A percentile compares a stretch with the other conserved stretches of the same genome.
phyloP scores from a whole-genome alignment of 495 filamentous ascomycete species.

The Talaromyces adpressus region DNA sequence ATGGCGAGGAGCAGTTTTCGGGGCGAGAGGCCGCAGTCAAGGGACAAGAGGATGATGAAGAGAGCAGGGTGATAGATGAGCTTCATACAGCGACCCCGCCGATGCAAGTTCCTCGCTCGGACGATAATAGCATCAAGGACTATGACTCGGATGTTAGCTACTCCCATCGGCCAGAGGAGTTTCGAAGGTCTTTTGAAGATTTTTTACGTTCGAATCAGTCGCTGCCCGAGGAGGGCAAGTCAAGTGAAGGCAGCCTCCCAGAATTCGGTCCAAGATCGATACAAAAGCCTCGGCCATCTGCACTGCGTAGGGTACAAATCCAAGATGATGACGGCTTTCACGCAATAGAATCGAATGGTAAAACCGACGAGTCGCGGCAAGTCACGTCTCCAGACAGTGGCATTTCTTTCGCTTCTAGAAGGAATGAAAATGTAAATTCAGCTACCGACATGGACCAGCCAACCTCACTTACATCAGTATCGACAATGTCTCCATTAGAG shows the following conservation, averaged over 20 bases:
- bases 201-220: conserved; percentile 34
- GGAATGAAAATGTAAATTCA: not conserved
- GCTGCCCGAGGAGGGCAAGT: conserved; percentile 30
- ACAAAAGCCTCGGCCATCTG: conserved; percentile 33
- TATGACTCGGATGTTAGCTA: conserved; percentile 17
- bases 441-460: conserved; percentile 30
- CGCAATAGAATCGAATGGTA: not conserved
- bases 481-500: conserved; percentile 48
- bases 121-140: conserved; percentile 19
- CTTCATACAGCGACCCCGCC: conserved; percentile 40
- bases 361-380: not conserved
- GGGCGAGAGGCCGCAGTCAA: not conserved
- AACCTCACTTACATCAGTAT: conserved; percentile 55
- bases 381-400: not conserved
- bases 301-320: conserved; percentile 32
- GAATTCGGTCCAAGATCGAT: conserved; percentile 19
- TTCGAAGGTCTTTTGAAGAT: conserved; percentile 33
- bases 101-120: conserved; percentile 38
- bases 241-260: conserved; percentile 36
- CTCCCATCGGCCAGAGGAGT: conserved; percentile 38
- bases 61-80: conserved; percentile 34
- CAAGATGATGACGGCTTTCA: conserved; percentile 23
- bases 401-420: not conserved
- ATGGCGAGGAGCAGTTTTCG: not conserved
- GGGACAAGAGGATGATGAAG: conserved; percentile 27